phyloP scores from a whole-genome alignment of 805 yeast genomes.

The Hanseniaspora pseudoguilliermondii region DNA sequence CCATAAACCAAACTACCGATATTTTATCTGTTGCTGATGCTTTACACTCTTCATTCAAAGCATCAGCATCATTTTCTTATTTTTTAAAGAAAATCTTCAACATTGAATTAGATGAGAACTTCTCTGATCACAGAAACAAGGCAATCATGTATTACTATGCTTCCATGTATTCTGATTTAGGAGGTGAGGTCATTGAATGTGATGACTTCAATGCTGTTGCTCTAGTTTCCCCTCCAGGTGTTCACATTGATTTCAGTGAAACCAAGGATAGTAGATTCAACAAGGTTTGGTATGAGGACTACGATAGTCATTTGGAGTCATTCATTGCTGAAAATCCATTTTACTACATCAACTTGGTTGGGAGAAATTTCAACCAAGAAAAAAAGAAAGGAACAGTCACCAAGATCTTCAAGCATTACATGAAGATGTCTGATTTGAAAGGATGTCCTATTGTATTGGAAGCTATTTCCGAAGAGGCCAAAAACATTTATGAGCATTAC shows the following conservation, averaged over 20 bases:
- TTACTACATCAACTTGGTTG: conserved; percentile 26
- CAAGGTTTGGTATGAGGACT: conserved; percentile 22
- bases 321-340: conserved; percentile 20
- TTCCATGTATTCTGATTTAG: conserved; percentile 22
- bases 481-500: conserved; percentile 26
- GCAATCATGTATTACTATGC: conserved; percentile 21
- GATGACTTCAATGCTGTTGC: conserved; percentile 27
- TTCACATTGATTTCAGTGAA: conserved; percentile 19
- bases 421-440: conserved; percentile 23
- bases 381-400: conserved; percentile 25
- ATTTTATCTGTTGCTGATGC: conserved; percentile 21
- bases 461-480: conserved; percentile 26
- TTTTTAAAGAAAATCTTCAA: conserved; percentile 24
- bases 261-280: conserved; percentile 25
- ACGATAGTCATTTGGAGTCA: conserved; percentile 12
- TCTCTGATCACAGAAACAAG: conserved; percentile 20
- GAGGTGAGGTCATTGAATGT: conserved; percentile 26
- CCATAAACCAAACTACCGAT: conserved; percentile 19
- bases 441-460: conserved; percentile 26
- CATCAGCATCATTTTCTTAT: conserved; percentile 22
- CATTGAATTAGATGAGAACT: conserved; percentile 19
- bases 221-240: conserved; percentile 23
- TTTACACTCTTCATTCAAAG: conserved; percentile 22
- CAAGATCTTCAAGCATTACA: conserved; percentile 23
- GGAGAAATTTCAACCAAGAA: conserved; percentile 24